Conservation (phyloP, 2,329 filamentous ascomycete genomes). For the Ascochyta pisi region DNA sequence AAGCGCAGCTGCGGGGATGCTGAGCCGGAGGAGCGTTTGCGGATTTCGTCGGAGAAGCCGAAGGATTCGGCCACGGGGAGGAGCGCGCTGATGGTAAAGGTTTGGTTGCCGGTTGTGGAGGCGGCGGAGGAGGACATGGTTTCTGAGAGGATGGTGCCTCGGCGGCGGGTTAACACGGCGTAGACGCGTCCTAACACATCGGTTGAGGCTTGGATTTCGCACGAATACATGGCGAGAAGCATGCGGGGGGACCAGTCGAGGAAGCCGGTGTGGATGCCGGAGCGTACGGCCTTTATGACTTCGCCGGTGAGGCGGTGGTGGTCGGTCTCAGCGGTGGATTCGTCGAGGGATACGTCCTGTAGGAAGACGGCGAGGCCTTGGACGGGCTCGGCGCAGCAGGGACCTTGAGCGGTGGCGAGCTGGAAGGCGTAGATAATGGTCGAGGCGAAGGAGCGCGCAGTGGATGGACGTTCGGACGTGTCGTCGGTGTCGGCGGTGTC, state of each 20-base stretch:
- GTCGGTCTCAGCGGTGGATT: constrained; percentile 63
- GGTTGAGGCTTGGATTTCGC: constrained; percentile 95
- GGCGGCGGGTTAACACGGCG: constrained; percentile 92
- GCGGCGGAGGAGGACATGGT: constrained; percentile 93
- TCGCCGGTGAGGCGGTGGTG: constrained; percentile 87
- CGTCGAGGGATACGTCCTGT: constrained; percentile 74
- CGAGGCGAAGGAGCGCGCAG: constrained; percentile 77
- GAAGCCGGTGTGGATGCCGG: constrained; percentile 83
- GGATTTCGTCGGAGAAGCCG: constrained; percentile 94
- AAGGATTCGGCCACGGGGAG: constrained; percentile 95
- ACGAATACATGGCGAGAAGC: constrained; percentile 96
- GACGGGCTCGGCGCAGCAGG: constrained; percentile 89
- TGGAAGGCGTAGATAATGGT: constrained; percentile 96
- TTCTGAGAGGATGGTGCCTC: constrained; percentile 88
- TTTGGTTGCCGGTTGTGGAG: constrained; percentile 90
- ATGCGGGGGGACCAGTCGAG: constrained; percentile 96
- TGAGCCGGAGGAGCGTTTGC: constrained; percentile 88
- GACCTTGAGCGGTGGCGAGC: constrained; percentile 85
- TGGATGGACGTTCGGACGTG: constrained; percentile 29
- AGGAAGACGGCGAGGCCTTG: constrained; percentile 92
- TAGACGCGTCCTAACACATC: constrained; percentile 96
- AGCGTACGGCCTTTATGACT: constrained; percentile 86
- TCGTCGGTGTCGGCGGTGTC: constrained; percentile 43
- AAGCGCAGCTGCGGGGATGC: constrained; percentile 94
- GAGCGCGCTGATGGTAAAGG: constrained; percentile 89